Conservation (phyloP, 1,284 basidiomycete species). For the Cutaneotrichosporon sp. region DNA sequence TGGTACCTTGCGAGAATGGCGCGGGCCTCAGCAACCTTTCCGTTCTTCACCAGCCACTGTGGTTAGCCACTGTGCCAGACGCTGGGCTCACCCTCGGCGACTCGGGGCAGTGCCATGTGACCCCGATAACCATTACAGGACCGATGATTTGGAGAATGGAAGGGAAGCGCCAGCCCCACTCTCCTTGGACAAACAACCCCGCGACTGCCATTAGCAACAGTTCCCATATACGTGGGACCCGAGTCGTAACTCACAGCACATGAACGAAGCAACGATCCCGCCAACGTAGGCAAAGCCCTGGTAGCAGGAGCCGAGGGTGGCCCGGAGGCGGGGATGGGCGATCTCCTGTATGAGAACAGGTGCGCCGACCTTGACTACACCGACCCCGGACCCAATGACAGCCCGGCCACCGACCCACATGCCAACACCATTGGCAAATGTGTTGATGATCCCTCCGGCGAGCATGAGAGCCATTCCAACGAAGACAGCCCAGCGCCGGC, state of each 20-base stretch:
- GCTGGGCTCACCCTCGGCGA: not conserved
- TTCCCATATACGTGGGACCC: no score
- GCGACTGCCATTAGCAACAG: no score
- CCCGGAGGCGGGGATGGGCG: not conserved
- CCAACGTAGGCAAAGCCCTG: not conserved
- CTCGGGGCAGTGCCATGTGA: not conserved
- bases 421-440: no score
- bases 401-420: no score
- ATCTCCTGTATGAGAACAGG: not conserved
- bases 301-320: not conserved
- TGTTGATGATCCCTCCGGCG: no score
- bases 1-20: slow-evolving; percentile 52
- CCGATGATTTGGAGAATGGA: not conserved
- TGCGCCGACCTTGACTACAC: not conserved
- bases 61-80: slow-evolving; percentile 21
- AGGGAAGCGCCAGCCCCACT: not conserved
- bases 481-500: no score
- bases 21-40: slow-evolving; percentile 34
- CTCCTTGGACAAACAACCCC: not conserved
- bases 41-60: slow-evolving; percentile 38
- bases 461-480: no score
- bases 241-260: not conserved
- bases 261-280: not conserved
- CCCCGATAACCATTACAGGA: not conserved
- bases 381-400: no score